Evolutionary conservation across 1,139 yeast species (phyloP).

Genomic region (Yamadazyma siamensis): DNA sequence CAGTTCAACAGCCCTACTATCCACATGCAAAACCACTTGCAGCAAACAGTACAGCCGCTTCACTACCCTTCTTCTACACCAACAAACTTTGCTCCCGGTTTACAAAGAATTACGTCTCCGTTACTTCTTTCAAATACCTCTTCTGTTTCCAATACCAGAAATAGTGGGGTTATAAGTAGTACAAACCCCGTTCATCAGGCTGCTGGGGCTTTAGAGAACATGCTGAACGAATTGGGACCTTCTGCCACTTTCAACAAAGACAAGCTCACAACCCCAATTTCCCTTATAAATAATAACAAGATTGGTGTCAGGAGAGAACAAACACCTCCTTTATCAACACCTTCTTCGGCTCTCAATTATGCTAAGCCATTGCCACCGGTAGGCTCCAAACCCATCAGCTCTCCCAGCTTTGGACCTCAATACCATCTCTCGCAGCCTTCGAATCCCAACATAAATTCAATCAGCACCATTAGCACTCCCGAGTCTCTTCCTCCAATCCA

Average conservation of each 20-base stretch:
- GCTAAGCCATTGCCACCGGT: conserved; percentile 11
- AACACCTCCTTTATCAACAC: conserved; percentile 26
- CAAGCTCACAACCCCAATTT: conserved; percentile 15
- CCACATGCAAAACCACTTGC: conserved; percentile 15
- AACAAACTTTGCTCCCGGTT: conserved; percentile 65
- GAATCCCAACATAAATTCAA: not conserved
- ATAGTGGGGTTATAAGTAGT: conserved; percentile 10
- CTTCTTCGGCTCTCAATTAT: conserved; percentile 33
- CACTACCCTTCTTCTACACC: conserved; percentile 71
- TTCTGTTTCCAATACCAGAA: conserved; percentile 36
- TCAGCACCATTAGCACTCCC: conserved; percentile 4
- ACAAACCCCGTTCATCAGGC: conserved; percentile 28
- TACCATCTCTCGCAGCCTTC: conserved; percentile 22
- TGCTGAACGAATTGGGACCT: conserved; percentile 47
- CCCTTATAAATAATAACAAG: conserved; percentile 25
- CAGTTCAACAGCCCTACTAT: conserved; percentile 11
- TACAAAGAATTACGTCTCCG: conserved; percentile 64
- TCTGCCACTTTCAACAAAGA: conserved; percentile 37
- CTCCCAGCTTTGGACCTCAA: conserved; percentile 48
- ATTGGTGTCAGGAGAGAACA: conserved; percentile 15
- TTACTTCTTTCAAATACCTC: conserved; percentile 49
- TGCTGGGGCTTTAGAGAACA: conserved; percentile 63
- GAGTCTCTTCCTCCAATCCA: conserved; percentile 38
- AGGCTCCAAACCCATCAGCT: conserved; percentile 18
- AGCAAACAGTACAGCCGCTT: conserved; percentile 47